Evolutionary conservation across 495 filamentous ascomycete species (phyloP), one percentile per base, ranked within the genome.

Genomic region (Penicillium goetzii): DNA sequence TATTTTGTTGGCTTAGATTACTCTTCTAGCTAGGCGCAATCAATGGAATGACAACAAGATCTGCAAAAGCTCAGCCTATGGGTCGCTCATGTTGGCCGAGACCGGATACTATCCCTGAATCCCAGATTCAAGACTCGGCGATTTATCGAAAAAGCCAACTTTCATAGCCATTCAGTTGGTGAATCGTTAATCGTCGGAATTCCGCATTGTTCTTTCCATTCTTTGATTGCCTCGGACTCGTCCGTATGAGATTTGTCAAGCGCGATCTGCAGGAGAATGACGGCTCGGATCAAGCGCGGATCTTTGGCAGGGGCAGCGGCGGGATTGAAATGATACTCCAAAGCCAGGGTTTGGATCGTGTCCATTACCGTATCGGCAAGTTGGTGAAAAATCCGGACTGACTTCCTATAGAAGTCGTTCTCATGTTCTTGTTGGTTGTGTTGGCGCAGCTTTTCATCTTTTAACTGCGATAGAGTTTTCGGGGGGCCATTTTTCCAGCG

Each of bases 341-440:
- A 28, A 6, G n/a, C 45, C 23, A 60, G 34, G 23, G 33, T 49
- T 17, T 60, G 32, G 19, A 30, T 60, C 7, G 30, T 23, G 23
- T 60, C 32, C 3, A 60, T 53, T 34, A 30, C 23, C 11, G 30
- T 28, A 9, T 25, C 23, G 11, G 28, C 23, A 40, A 60, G 58
- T 28, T 60, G 19, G 23, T 26, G 58, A 30, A 60, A 53, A 30
- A 23, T 54, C n/a, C 59, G 32, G 17, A 55, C 47, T 23, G 54
- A 66, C 33, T 40, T 40, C n/a, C 47, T 49, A 59, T 66, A 66
- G 17, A 66, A 66, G 17, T 49, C 32, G 38, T 66, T 66, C 33
- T 66, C 63, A 21, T 11, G 9, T 40, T 59, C 55, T 49, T 66
- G 63, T 45, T 36, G 25, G 12, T 55, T 41, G 30, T 43, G 43